These are phyloP conservation scores for Epithele typhae DNA, from an alignment of 768 basidiomycete species.

Conservation along the genomic window DNA sequence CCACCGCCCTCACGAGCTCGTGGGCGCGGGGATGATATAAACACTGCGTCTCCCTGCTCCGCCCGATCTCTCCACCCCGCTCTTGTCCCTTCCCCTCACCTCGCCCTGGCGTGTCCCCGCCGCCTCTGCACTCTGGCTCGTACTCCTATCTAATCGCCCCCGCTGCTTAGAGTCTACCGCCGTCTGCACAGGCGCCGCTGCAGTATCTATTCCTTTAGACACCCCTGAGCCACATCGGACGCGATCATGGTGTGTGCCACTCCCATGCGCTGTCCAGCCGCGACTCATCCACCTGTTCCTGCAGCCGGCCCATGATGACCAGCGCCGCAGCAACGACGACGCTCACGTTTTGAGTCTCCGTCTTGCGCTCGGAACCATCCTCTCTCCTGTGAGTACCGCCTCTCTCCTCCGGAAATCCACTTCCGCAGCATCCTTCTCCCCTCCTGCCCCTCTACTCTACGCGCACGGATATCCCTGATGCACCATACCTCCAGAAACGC, in stretches of 20 bases:
- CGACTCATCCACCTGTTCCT: neutral
- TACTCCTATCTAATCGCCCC: conserved; percentile 2
- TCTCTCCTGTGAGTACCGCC: conserved; percentile 47
- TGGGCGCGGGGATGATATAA: conserved; percentile 14
- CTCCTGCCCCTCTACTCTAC: neutral
- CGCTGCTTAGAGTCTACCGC: neutral
- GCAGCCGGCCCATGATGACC: conserved; percentile 18
- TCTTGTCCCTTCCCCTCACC: neutral
- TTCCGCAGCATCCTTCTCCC: neutral
- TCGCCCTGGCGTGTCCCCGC: neutral
- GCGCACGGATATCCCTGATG: neutral
- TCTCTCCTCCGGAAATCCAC: too few species aligned
- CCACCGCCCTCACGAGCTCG: neutral
- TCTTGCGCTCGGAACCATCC: conserved; percentile 56
- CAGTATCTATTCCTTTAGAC: neutral
- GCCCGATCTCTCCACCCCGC: neutral
- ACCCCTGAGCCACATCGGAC: neutral
- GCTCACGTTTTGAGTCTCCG: conserved; percentile 33
- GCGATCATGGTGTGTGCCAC: conserved; percentile 3
- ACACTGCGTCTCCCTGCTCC: neutral
- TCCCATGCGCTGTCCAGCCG: neutral
- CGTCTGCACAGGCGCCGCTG: neutral
- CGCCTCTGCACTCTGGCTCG: neutral
- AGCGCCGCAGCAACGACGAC: conserved; percentile 20
- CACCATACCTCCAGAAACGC: conserved; percentile 16